Evolutionary conservation across 129 eudicot species (phyloP).

Genomic region (Daucus carota): DH1_v3.0 NC_030382.2:42861001-42861500

Average conservation of each 20-base stretch:
- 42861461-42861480: too few species aligned
- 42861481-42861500: too few species aligned
- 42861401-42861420: slow-evolving; percentile 10
- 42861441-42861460: too few species aligned
- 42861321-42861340: slow-evolving; percentile 65
- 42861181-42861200: slow-evolving; percentile 96
- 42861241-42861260: slow-evolving; percentile 9
- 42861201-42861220: slow-evolving; percentile 36
- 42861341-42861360: slow-evolving; percentile 81
- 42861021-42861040: neutral
- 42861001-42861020: neutral
- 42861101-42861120: neutral
- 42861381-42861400: slow-evolving; percentile 53
- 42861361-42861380: slow-evolving; percentile 73
- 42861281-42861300: slow-evolving; percentile 23
- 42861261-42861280: neutral
- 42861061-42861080: neutral
- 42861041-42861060: neutral
- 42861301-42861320: slow-evolving; percentile 77
- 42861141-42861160: slow-evolving; percentile 73
- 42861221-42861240: neutral
- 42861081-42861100: neutral
- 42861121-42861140: neutral
- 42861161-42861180: slow-evolving; percentile 97
- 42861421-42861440: too few species aligned